Evolutionary conservation across 2,329 filamentous ascomycete genomes (phyloP), one percentile per base, ranked within the genome.

Genomic region (Xylaria multiplex): DNA sequence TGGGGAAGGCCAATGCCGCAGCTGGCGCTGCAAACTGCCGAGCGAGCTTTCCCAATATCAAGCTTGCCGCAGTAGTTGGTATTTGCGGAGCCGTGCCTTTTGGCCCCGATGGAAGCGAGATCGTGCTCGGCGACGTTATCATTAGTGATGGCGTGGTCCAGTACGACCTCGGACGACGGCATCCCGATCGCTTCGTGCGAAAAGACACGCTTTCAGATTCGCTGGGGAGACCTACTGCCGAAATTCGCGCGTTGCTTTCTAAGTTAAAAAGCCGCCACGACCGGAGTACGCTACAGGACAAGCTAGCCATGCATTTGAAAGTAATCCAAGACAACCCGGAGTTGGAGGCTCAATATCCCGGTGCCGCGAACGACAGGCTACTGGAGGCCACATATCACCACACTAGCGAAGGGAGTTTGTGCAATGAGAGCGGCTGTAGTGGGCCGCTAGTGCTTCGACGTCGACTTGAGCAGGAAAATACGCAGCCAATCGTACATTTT

Each of bases 41-140:
- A 40, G 50, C 32, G 16, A 54, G n/a, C 35, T 40, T 14, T 54
- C 32, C 35, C 2, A 54, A 37, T 9, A 54, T 54, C 11, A 54
- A 24, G 16, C 50, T 24, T 14, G 19, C 32, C 19, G 24, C 40
- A 16, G 16, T 37, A 5, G 50, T 59, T 19, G 56, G 56, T 1
- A 56, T 64, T 16, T 64, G 50, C 6, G 50, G 56, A 4, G 56
- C 14, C 11, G 56, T 60, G 1, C 62, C 62, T 1, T 50, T 30
- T 16, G 13, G 37, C 2, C 37, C 43, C 2, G 9, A 35, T 27
- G 11, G 45, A 0, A 3, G 8, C 6, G 50, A 50, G n/a, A 56
- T 64, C 19, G 1, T 55, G 3, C 56, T 64, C 0, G 50, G 62
- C 14, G 62, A 59, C 43, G 50, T 64, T 13, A 30, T 64, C 1